Percentiles rank a stretch among this genome's conserved stretches.
Conservation (phyloP, 2,329 filamentous ascomycete species). For the Fusarium domesticum region DNA sequence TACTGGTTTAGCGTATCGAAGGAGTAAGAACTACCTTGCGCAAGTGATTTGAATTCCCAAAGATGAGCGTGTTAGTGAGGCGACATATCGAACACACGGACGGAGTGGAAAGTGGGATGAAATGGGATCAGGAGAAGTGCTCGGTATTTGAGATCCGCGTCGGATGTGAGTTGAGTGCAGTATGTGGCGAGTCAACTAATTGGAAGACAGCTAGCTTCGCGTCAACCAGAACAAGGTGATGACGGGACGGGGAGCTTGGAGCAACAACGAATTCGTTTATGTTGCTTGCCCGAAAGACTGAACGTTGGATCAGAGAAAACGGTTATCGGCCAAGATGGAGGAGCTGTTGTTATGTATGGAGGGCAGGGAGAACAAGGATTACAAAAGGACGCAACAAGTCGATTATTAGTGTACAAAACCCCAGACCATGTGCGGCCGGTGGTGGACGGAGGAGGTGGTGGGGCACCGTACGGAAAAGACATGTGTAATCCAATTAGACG, state of each 20-base stretch:
- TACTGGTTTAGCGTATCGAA: not conserved
- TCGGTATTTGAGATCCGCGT: slow-evolving; percentile 8
- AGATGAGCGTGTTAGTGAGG: slow-evolving; percentile 15
- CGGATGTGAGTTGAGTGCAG: not conserved
- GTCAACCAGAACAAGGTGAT: slow-evolving; percentile 3
- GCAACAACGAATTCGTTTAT: slow-evolving; percentile 8
- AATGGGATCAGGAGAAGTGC: slow-evolving; percentile 17
- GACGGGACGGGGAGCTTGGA: slow-evolving; percentile 1
- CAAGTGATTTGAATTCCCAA: not conserved
- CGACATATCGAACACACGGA: slow-evolving; percentile 19
- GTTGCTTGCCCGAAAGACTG: slow-evolving; percentile 7
- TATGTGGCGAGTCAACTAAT: too few relatives aligned
- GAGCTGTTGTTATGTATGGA: slow-evolving; percentile 30
- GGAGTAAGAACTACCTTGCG: not conserved
- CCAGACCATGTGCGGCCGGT: slow-evolving; percentile 22
- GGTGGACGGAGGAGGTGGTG: slow-evolving; percentile 27
- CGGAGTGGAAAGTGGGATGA: slow-evolving; percentile 10
- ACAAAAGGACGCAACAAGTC: slow-evolving; percentile 8
- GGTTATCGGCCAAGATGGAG: slow-evolving; percentile 20
- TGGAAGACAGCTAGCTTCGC: not conserved
- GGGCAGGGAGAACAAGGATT: slow-evolving; percentile 22
- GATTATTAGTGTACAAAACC: slow-evolving; percentile 15
- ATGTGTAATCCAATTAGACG: slow-evolving; percentile 11
- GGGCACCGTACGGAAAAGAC: slow-evolving; percentile 19
- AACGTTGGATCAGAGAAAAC: slow-evolving; percentile 18